Evolutionary conservation across 208 protist species (phyloP).

Genomic region (Leptomonas seymouri): DNA sequence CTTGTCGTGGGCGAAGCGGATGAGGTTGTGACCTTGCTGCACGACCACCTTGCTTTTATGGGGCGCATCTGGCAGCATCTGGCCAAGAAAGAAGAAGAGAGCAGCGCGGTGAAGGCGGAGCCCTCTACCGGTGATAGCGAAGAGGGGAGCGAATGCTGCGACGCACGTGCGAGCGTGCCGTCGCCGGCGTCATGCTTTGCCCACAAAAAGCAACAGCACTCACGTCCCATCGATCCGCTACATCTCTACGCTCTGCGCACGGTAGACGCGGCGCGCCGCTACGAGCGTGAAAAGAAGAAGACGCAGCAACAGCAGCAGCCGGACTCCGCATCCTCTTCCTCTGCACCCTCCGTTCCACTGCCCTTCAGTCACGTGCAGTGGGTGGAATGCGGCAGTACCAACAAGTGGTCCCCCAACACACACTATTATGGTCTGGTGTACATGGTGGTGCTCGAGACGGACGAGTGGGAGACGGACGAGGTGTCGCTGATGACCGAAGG

Average conservation of each 20-base stretch:
- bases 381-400: slow-evolving; percentile 29
- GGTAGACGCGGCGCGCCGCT: slow-evolving; percentile 22
- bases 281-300: neutral
- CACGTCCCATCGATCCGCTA: slow-evolving; percentile 11
- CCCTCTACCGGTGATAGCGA: neutral
- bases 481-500: slow-evolving; percentile 15
- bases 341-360: slow-evolving; percentile 19
- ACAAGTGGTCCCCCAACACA: slow-evolving; percentile 59
- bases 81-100: slow-evolving; percentile 11
- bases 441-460: slow-evolving; percentile 52
- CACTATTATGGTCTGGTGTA: slow-evolving; percentile 79
- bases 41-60: slow-evolving; percentile 24
- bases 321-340: neutral
- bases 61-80: slow-evolving; percentile 24
- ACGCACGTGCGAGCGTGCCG: neutral
- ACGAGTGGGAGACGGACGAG: slow-evolving; percentile 17
- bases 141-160: neutral
- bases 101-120: slow-evolving; percentile 1
- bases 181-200: neutral
- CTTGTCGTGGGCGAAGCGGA: slow-evolving; percentile 80
- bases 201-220: neutral
- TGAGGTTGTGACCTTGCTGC: slow-evolving; percentile 56
- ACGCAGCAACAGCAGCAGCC: neutral
- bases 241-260: slow-evolving; percentile 26
- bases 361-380: slow-evolving; percentile 35